Base-by-base conservation (phyloP, 1,284 basidiomycete genomes). In the Coniferiporia weirii region DNA sequence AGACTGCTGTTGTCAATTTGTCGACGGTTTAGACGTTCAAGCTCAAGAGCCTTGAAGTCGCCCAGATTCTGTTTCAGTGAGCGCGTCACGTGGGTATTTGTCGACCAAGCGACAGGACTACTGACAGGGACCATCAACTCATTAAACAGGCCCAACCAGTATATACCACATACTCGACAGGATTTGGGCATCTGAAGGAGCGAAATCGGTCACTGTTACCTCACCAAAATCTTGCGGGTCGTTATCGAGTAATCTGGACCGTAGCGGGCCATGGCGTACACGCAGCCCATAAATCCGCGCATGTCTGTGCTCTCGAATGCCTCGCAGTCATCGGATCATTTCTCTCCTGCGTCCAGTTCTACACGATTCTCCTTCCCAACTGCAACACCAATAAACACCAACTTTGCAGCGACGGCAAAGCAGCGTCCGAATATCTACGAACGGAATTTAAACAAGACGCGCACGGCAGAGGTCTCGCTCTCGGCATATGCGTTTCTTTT, bases 401-500 rank as follows among this genome's bases (percentile, higher is more conserved):
- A 75, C 4, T 65, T 73, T 52, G 66, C 67, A 17, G 67, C 73
- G 4, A 83, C 77, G 64, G 71, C 78, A 2, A 58, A 70, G 44
- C 68, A 73, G 34, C 79, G 84, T 12, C 83, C 86, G 6, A 89
- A 80, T 64, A 91, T 96, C 61, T 90, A 95, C 72, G 93, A 96
- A 66, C 79, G 93, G 62, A 85, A 82, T 54, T 76, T 95, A 63
- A 93, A 91, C 77, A 93, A 92, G 76, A 84, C 90, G 3, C 83
- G 89, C 54, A 80, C 83, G 1, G 73, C 85, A 4, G 93, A 97
- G 70, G 91, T 95, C 53, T 89, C 90, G 19, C 77, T 86, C 1
- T 82, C 87, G 2, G 87, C 93, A 1, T 95, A 92, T 72, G 83
- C 89, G 0, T 97, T 96, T 69, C 77, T 97, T 63, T 94, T 97